Conservation (phyloP, 1,139 yeast species). For the Pichia inconspicua region DNA sequence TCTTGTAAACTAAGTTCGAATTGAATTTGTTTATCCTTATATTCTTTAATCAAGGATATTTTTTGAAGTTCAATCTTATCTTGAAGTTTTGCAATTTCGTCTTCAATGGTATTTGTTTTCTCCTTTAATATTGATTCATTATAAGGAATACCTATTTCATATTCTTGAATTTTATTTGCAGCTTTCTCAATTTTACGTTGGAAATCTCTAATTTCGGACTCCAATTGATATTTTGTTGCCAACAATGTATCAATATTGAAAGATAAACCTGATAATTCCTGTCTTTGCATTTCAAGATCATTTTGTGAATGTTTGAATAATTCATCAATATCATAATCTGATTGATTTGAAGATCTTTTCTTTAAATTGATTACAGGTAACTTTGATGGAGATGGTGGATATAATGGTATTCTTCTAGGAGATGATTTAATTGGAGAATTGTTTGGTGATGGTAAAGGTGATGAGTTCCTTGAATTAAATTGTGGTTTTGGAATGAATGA, state of each 20-base stretch:
- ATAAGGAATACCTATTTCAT: conserved; percentile 9
- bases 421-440: conserved; percentile 6
- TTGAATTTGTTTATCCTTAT: conserved; percentile 1
- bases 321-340: conserved; percentile 1
- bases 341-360: conserved; percentile 2
- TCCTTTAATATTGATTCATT: conserved; percentile 1
- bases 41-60: not conserved
- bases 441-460: conserved; percentile 5
- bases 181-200: conserved; percentile 2
- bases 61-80: conserved; percentile 1
- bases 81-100: not conserved
- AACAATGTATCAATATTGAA: not conserved
- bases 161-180: conserved; percentile 6
- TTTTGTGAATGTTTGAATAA: not conserved
- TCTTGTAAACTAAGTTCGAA: conserved; percentile 1
- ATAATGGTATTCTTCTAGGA: no score
- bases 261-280: not conserved
- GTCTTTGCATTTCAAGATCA: not conserved
- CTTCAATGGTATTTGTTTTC: not conserved
- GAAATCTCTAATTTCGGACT: conserved; percentile 3
- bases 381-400: conserved; percentile 7
- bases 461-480: not conserved
- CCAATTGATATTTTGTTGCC: conserved; percentile 3
- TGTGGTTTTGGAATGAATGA: conserved; percentile 10
- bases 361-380: conserved; percentile 1